phyloP scores from a whole-genome alignment of 2,329 filamentous ascomycete species.

The Colletotrichum sansevieriae region DNA sequence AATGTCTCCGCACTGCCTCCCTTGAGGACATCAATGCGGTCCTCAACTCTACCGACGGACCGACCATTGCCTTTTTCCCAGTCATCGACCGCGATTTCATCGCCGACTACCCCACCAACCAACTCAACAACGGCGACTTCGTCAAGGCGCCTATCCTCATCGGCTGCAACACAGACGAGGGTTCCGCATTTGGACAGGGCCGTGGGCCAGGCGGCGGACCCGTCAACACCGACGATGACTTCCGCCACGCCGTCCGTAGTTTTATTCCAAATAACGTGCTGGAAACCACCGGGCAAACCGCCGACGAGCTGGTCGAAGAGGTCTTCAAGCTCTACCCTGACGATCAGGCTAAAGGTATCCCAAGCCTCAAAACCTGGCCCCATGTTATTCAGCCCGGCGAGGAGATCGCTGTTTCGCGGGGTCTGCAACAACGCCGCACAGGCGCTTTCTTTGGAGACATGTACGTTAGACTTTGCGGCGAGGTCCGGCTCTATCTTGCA shows the following conservation, averaged over 20 bases:
- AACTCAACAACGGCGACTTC: conserved; percentile 50
- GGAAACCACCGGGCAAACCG: conserved; percentile 43
- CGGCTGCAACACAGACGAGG: conserved; percentile 53
- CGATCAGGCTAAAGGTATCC: conserved; percentile 51
- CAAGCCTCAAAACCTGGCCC: conserved; percentile 50
- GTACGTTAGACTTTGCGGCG: conserved; percentile 6
- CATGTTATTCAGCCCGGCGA: conserved; percentile 48
- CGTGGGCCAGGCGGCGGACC: conserved; percentile 40
- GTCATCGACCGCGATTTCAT: conserved; percentile 55
- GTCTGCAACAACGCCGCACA: conserved; percentile 49
- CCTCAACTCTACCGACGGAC: conserved; percentile 37
- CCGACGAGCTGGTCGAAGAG: conserved; percentile 44
- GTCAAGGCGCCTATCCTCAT: conserved; percentile 52
- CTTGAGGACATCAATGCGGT: conserved; percentile 48
- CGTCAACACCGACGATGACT: conserved; percentile 48
- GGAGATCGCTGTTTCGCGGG: conserved; percentile 43
- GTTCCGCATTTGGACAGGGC: conserved; percentile 44
- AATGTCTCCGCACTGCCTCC: conserved; percentile 47
- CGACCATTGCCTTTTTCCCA: conserved; percentile 40
- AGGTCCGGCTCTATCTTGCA: conserved; percentile 14
- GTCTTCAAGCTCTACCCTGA: conserved; percentile 49
- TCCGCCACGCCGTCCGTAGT: conserved; percentile 42
- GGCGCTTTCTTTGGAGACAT: conserved; percentile 47
- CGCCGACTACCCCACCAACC: conserved; percentile 47
- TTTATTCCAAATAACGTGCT: conserved; percentile 35